Conservation (phyloP, 257 asterid genomes). For the Datura wrightii region DNA sequence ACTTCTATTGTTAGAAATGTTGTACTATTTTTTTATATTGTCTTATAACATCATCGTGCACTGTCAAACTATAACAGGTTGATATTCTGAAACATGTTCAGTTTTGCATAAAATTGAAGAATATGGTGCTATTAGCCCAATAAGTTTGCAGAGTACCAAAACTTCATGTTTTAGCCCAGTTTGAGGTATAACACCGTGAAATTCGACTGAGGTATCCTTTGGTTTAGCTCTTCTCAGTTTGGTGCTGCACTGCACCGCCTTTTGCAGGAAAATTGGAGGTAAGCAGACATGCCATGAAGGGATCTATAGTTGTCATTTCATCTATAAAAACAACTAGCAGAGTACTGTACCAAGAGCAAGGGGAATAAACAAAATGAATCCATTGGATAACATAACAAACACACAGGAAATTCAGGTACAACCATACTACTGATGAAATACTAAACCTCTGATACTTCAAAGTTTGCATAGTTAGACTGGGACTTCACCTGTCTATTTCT, state of each 20-base stretch:
- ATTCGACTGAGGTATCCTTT: not conserved
- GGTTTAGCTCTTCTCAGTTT: not conserved
- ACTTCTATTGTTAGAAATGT: not conserved
- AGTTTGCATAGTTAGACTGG: constrained; percentile 16
- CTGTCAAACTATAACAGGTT: constrained; percentile 23
- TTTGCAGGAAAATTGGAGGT: not conserved
- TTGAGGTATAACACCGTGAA: not conserved
- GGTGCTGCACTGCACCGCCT: not conserved
- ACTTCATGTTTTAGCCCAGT: not conserved
- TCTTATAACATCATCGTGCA: not conserved
- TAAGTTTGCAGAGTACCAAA: not conserved
- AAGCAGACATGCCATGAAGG: not conserved
- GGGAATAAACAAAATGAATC: not conserved
- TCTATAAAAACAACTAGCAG: constrained; percentile 1
- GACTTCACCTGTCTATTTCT: constrained; percentile 51
- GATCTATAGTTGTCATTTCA: not conserved
- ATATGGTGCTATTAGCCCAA: not conserved
- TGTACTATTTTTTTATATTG: not conserved
- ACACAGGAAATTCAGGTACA: constrained; percentile 10
- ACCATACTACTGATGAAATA: constrained; percentile 25
- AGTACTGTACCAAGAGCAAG: not conserved
- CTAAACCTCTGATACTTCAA: constrained; percentile 1
- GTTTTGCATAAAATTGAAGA: constrained; percentile 24
- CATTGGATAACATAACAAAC: not conserved
- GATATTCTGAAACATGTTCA: constrained; percentile 24